phyloP scores from a whole-genome alignment of 179 eudicot genomes.

The Actinidia arguta region DNA sequence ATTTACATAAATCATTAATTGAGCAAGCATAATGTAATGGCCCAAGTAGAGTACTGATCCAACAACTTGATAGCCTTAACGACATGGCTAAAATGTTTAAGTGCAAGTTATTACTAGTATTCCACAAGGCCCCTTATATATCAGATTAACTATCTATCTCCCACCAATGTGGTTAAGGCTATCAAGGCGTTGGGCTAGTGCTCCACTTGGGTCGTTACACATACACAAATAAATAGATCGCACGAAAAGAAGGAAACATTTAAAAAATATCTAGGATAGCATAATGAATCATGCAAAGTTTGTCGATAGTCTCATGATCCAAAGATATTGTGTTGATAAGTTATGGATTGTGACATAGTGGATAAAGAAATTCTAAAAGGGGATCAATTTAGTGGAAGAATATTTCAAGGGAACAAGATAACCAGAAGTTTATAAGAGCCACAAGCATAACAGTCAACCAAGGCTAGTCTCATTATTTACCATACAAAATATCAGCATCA shows the following conservation, averaged over 20 bases:
- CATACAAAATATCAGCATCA: slow-evolving; percentile 11
- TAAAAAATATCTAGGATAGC: too few species aligned
- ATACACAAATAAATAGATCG: not conserved
- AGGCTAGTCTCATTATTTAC: not conserved
- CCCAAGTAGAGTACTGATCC: too few species aligned
- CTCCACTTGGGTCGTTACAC: too few species aligned
- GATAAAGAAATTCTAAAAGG: not conserved
- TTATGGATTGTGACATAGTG: not conserved
- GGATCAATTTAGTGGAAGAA: not conserved
- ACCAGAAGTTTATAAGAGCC: not conserved
- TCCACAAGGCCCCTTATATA: too few species aligned
- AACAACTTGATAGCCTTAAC: too few species aligned
- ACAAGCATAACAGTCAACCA: not conserved
- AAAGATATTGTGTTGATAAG: not conserved
- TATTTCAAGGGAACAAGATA: not conserved
- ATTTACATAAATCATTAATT: not conserved
- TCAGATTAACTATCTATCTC: too few species aligned
- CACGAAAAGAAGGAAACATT: not conserved
- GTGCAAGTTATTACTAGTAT: too few species aligned
- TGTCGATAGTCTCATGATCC: not conserved
- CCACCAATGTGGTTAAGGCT: too few species aligned
- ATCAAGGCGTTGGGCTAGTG: too few species aligned
- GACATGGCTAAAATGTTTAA: too few species aligned
- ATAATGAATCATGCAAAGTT: not conserved
- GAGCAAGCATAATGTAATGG: too few species aligned